Evolutionary conservation across 2,329 filamentous ascomycete species (phyloP).

Genomic region (Aspergillus sergii): DNA sequence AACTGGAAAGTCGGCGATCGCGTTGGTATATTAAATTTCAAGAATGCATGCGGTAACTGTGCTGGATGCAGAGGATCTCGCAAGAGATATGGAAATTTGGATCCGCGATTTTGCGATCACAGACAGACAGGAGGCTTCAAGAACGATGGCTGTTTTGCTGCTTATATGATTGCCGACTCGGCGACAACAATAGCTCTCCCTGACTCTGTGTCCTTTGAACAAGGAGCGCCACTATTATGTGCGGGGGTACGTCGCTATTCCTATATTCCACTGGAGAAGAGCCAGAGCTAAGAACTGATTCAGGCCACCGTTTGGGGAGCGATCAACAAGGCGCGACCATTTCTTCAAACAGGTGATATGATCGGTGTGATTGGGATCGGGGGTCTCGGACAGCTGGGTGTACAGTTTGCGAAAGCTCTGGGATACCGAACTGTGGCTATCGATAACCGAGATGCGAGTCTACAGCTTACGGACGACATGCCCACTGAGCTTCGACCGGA

Average conservation of each 20-base stretch:
- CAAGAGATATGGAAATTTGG: not conserved
- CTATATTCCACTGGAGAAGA: too few species aligned
- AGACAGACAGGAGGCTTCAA: constrained; percentile 13
- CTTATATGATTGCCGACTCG: constrained; percentile 16
- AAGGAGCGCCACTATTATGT: constrained; percentile 18
- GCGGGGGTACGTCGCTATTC: constrained; percentile 11
- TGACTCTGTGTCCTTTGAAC: constrained; percentile 14
- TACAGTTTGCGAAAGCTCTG: constrained; percentile 15
- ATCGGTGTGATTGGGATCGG: constrained; percentile 15
- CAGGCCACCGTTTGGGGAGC: constrained; percentile 15
- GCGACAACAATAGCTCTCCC: constrained; percentile 10
- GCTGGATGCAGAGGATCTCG: constrained; percentile 1
- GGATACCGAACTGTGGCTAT: constrained; percentile 15
- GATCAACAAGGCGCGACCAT: not conserved
- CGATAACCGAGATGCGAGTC: constrained; percentile 10
- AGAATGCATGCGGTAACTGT: constrained; percentile 12
- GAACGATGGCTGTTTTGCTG: constrained; percentile 15
- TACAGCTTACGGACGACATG: constrained; percentile 2
- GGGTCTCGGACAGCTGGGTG: constrained; percentile 15
- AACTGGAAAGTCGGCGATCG: constrained; percentile 12
- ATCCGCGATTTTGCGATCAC: constrained; percentile 14
- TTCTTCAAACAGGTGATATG: not conserved
- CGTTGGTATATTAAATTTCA: constrained; percentile 16
- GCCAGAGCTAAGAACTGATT: not conserved
- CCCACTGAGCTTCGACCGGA: not conserved